These are phyloP conservation scores for Fennellomyces sp. DNA, from an alignment of 371 early-diverging fungal species.

Conservation along the genomic window DNA sequence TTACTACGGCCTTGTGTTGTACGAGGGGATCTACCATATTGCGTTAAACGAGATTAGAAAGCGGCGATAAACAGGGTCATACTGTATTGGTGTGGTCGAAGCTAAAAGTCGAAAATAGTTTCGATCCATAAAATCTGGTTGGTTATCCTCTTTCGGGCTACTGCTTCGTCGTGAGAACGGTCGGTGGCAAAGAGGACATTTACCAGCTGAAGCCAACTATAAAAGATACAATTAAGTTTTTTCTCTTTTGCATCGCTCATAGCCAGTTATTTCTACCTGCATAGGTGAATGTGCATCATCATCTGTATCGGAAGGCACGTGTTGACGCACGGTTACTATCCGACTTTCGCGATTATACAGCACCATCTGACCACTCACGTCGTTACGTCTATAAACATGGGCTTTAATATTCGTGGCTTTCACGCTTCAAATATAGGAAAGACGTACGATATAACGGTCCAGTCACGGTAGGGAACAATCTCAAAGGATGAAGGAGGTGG, in stretches of 20 bases:
- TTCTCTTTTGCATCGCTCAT: too few species aligned
- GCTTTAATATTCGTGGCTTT: background rate
- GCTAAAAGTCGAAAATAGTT: conserved; percentile 69
- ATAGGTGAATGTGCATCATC: background rate
- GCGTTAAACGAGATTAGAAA: conserved; percentile 5
- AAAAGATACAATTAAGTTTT: too few species aligned
- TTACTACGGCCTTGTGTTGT: conserved; percentile 10
- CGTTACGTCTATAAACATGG: conserved; percentile 36
- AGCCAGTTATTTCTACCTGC: background rate
- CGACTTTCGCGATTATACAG: conserved; percentile 48
- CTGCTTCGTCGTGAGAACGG: conserved; percentile 17
- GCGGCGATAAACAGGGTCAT: conserved; percentile 4
- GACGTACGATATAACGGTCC: conserved; percentile 57
- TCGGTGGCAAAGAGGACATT: conserved; percentile 47
- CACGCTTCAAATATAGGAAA: background rate
- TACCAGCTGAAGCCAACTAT: conserved; percentile 4
- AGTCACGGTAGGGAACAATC: conserved; percentile 57
- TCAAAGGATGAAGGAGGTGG: conserved; percentile 19
- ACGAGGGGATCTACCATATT: background rate
- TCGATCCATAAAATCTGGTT: conserved; percentile 59
- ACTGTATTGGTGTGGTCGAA: conserved; percentile 42
- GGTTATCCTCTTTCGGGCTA: conserved; percentile 16
- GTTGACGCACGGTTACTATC: conserved; percentile 38
- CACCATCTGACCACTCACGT: conserved; percentile 46
- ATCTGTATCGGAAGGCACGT: background rate